phyloP scores from a whole-genome alignment of 2,329 filamentous ascomycete genomes.

The Xylaria sp. region DNA sequence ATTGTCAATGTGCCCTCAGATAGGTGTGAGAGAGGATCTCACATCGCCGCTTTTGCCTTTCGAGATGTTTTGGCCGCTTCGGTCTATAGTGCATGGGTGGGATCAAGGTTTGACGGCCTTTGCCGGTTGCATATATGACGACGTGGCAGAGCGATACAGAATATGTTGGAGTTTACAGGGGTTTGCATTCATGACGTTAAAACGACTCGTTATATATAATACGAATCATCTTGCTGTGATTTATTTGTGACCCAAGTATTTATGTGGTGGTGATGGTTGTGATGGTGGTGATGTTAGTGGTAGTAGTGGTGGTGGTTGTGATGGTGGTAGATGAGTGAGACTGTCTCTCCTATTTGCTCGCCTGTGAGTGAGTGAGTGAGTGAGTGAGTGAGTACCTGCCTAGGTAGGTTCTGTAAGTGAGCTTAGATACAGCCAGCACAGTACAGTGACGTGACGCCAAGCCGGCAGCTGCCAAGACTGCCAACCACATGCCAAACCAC shows the following conservation, averaged over 20 bases:
- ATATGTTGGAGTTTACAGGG: slow-evolving; percentile 26
- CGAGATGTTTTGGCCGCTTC: slow-evolving; percentile 13
- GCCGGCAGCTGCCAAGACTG: slow-evolving; percentile 9
- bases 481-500: slow-evolving; percentile 24
- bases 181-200: slow-evolving; percentile 27
- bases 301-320: too few relatives aligned
- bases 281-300: too few relatives aligned
- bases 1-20: slow-evolving; percentile 3
- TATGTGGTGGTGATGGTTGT: neutral
- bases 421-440: too few relatives aligned
- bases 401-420: too few relatives aligned
- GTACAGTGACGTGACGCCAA: neutral
- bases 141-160: neutral
- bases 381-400: too few relatives aligned
- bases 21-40: slow-evolving; percentile 2
- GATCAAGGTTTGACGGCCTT: slow-evolving; percentile 6
- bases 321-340: neutral
- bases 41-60: neutral
- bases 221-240: too few relatives aligned
- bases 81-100: slow-evolving; percentile 2
- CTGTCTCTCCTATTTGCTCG: neutral
- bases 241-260: neutral
- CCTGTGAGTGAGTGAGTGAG: too few relatives aligned
- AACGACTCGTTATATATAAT: neutral
- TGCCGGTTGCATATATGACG: slow-evolving; percentile 7